Conservation (phyloP, 2,329 filamentous ascomycete genomes). For the Akanthomyces dipterigenus region DNA sequence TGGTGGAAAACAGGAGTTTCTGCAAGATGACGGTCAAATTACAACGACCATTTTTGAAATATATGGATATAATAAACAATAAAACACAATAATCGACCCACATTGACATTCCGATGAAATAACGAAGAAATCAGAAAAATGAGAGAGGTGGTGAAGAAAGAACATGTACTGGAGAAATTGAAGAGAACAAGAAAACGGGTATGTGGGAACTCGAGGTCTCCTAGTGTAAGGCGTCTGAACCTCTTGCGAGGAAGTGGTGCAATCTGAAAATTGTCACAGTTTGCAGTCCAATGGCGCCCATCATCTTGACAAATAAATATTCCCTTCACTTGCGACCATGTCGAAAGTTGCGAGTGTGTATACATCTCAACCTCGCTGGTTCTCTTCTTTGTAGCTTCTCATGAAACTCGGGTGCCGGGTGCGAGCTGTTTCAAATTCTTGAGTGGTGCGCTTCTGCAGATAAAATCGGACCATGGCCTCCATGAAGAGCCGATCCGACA, state of each 20-base stretch:
- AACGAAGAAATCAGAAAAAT: conserved; percentile 13
- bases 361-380: neutral
- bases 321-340: neutral
- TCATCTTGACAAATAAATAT: neutral
- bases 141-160: conserved; percentile 11
- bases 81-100: conserved; percentile 13
- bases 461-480: neutral
- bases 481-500: neutral
- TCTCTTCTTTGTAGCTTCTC: neutral
- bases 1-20: neutral
- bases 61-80: conserved; percentile 15
- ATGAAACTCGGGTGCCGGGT: neutral
- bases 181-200: neutral
- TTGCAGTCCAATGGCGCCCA: neutral
- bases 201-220: neutral
- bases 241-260: neutral
- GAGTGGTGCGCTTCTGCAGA: neutral
- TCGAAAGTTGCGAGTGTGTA: neutral
- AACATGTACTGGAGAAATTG: conserved; percentile 7
- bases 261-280: neutral
- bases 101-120: conserved; percentile 8
- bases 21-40: conserved; percentile 12
- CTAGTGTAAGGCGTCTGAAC: neutral
- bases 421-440: neutral
- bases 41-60: conserved; percentile 13